Evolutionary conservation across 495 filamentous ascomycete species (phyloP).

Genomic region (Endocarpon pusillum): DNA sequence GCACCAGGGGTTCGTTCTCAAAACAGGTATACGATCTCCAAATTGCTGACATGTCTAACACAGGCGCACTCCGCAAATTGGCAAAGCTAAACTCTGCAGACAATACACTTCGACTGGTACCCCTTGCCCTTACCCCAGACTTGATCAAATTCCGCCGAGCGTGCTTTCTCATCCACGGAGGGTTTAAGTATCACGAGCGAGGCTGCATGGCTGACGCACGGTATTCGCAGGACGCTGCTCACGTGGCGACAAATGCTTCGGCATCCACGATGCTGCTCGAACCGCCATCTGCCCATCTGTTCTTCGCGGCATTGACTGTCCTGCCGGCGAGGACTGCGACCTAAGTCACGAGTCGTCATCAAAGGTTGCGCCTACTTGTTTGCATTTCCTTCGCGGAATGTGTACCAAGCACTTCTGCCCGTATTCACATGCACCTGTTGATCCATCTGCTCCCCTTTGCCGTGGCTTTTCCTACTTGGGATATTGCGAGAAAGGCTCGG

Average conservation of each 20-base stretch:
- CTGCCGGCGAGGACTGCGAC: slow-evolving; percentile 68
- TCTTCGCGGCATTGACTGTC: slow-evolving; percentile 63
- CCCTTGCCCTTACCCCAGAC: slow-evolving; percentile 13
- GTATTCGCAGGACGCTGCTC: slow-evolving; percentile 52
- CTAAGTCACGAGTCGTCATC: slow-evolving; percentile 81
- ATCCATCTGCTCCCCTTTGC: slow-evolving; percentile 69
- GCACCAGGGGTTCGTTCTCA: too few relatives aligned
- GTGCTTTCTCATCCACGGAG: slow-evolving; percentile 12
- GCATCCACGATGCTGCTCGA: slow-evolving; percentile 70
- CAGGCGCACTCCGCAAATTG: too few relatives aligned
- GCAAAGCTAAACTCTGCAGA: slow-evolving; percentile 56
- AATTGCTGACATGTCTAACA: too few relatives aligned
- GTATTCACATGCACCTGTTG: slow-evolving; percentile 75
- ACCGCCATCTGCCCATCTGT: slow-evolving; percentile 85
- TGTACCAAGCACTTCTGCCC: slow-evolving; percentile 80
- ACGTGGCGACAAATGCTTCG: slow-evolving; percentile 64
- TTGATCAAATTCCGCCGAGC: background rate
- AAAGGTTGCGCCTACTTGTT: slow-evolving; percentile 70
- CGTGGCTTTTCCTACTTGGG: slow-evolving; percentile 70
- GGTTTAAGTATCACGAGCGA: too few relatives aligned
- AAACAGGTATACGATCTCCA: too few relatives aligned
- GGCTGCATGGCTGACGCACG: slow-evolving; percentile 14
- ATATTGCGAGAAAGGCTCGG: slow-evolving; percentile 71
- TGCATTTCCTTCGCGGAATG: slow-evolving; percentile 80
- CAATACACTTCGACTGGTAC: slow-evolving; percentile 87